phyloP scores from a whole-genome alignment of 257 asterid species.

The Solanum phureja region DNA sequence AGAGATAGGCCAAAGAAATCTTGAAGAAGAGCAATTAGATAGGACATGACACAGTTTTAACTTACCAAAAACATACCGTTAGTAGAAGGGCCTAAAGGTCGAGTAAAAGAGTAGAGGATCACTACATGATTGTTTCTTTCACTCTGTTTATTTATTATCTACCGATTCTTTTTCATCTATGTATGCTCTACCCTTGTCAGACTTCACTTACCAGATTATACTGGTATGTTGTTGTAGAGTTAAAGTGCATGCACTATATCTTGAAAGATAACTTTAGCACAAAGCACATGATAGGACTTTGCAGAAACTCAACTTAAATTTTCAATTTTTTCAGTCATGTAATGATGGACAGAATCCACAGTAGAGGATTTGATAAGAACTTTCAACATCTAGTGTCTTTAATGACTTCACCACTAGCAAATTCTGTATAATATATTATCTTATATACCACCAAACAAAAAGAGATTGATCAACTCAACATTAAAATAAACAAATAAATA shows the following conservation, averaged over 20 bases:
- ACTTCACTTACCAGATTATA: background rate
- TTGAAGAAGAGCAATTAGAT: background rate
- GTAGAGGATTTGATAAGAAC: background rate
- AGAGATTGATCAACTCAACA: background rate
- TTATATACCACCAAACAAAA: background rate
- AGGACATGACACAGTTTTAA: background rate
- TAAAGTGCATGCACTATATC: background rate
- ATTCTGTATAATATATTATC: background rate
- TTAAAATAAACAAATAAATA: conserved; percentile 1
- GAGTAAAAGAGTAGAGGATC: background rate
- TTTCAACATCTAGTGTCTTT: background rate
- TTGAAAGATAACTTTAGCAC: background rate
- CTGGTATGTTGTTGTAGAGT: background rate
- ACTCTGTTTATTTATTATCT: background rate
- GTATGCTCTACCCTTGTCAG: background rate
- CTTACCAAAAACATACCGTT: no score
- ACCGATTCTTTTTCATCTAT: background rate
- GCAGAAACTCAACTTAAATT: background rate
- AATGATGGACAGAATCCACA: background rate
- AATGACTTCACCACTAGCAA: background rate
- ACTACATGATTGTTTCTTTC: background rate
- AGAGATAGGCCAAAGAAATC: no score
- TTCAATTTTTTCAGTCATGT: background rate
- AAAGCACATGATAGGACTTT: background rate
- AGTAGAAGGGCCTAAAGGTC: background rate